Conservation (phyloP, 2,329 filamentous ascomycete genomes). For the Zymoseptoria ardabiliae region DNA sequence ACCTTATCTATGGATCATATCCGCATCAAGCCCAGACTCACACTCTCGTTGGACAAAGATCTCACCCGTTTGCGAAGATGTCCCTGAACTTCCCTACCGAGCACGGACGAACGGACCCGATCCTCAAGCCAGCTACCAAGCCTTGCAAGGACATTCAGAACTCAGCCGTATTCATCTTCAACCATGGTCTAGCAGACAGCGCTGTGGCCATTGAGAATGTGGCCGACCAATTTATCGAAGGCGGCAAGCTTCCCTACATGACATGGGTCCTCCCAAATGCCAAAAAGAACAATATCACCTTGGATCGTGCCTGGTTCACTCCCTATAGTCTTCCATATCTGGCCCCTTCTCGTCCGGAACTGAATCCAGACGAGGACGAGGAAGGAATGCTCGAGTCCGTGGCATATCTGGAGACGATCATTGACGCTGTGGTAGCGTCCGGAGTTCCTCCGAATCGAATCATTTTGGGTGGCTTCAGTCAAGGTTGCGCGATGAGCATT, state of each 20-base stretch:
- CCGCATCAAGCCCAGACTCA: too few species aligned
- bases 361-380: conserved; percentile 42
- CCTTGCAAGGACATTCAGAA: conserved; percentile 26
- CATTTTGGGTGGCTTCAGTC: conserved; percentile 43
- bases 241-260: conserved; percentile 40
- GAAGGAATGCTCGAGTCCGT: conserved; percentile 36
- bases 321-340: conserved; percentile 32
- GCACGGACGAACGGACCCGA: conserved; percentile 20
- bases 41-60: too few species aligned
- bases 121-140: conserved; percentile 28
- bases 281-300: conserved; percentile 37
- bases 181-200: conserved; percentile 38
- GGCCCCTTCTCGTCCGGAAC: conserved; percentile 35
- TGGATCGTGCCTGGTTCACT: conserved; percentile 40
- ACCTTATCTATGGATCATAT: too few species aligned
- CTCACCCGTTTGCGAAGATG: too few species aligned
- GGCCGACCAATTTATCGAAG: conserved; percentile 40
- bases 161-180: conserved; percentile 35
- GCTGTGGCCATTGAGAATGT: conserved; percentile 37
- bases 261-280: conserved; percentile 44
- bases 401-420: conserved; percentile 35
- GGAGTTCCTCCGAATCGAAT: conserved; percentile 38
- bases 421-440: conserved; percentile 35
- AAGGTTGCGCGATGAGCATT: conserved; percentile 41
- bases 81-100: conserved; percentile 1